Base-by-base conservation (phyloP, 2,329 filamentous ascomycete species). In the Beauveria sp. region DNA sequence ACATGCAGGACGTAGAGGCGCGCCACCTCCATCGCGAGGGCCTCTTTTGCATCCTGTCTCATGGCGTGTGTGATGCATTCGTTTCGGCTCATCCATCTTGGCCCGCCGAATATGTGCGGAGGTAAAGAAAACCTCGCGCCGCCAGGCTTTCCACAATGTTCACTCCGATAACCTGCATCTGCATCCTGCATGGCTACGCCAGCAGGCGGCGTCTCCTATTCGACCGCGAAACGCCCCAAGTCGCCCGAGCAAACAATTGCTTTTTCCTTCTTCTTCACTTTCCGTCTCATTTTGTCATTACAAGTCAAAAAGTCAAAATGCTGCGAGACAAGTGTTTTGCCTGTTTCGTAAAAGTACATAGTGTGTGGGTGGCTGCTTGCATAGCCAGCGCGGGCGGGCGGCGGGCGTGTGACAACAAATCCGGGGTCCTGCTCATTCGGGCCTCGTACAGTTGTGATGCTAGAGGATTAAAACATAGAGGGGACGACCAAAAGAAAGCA, bases 111-210 rank as follows among this genome's bases (percentile, higher is more conserved):
- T 14, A 31, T 45, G 24, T 24, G 22, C 22, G 14, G 20, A 20
- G 7, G 51, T 20, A 24, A 24, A n/a, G 22, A 10, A 56, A 10
- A 18, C 14, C 31, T 40, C 10, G 20, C 10, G 34, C 22, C 51
- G 18, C 24, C 49, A n/a, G 12, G 49, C 28, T 14, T 38, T 38
- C 1, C 34, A 38, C 16, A 14, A 16, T 1, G 22, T 12, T 20
- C 40, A 20, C 16, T 5, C 40, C 40, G 42, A 34, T 34, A n/a
- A 26, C 26, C 28, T 49, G 43, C 54, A 57, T 43, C 28, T 48
- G 54, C 54, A 48, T 57, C 43, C 42, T 57, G 54, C 54, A 57
- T 48, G 28, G 43, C 28, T 20, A 48, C 31, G 43, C 54, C 54
- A 48, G 43, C 43, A 57, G 34, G 28, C 28, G 24, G 24, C 54